Evolutionary conservation across 495 filamentous ascomycete genomes (phyloP), one percentile per base, ranked within the genome.

Genomic region (Podospora comata): DNA sequence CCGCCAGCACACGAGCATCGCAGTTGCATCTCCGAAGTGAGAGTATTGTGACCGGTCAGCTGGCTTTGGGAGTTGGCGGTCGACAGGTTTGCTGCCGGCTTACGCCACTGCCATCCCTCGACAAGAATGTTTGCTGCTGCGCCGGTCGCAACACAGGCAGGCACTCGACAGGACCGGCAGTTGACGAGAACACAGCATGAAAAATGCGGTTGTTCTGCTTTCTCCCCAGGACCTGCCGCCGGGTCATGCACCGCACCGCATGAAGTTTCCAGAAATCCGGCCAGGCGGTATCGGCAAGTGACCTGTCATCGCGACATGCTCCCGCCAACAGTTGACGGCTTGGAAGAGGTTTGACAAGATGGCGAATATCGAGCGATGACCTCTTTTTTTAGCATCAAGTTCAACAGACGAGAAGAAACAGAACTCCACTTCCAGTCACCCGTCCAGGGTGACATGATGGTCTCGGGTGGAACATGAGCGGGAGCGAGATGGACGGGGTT

Each of bases 131-230:
- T 32, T 34, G 27, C 26, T 28, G 23, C 64, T 59, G 68, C 60
- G 68, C 68, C 64, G 0, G 11, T 58, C 48, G 34, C 60, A 54
- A 60, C 57, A 34, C 44, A 28, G 68, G 30, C 44, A 28, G 68
- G 30, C 64, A 53, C 59, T 32, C 30, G n/a, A 60, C 64, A 34
- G n/a, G 65, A 58, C 28, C 68, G 68, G 68, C 65, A 70, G 64
- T 70, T 63, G 68, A 60, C 26, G 23, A 70, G 60, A 60, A 60
- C 68, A 70, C 68, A 63, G 68, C 68, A 66, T 66, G 60, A 54
- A 30, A 30, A 60, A 34, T 23, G 9, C 39, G 44, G 56, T 15
- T 60, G 54, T 60, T 68, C 30, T 60, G 32, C 20, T 32, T 30
- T 27, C 48, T 32, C 56, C 26, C 56, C 11, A 60, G 28, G 44